Percentiles rank a stretch among this genome's conserved stretches.
Conservation (phyloP, 331 rosid species). For the Pyracantha coccinea region DNA sequence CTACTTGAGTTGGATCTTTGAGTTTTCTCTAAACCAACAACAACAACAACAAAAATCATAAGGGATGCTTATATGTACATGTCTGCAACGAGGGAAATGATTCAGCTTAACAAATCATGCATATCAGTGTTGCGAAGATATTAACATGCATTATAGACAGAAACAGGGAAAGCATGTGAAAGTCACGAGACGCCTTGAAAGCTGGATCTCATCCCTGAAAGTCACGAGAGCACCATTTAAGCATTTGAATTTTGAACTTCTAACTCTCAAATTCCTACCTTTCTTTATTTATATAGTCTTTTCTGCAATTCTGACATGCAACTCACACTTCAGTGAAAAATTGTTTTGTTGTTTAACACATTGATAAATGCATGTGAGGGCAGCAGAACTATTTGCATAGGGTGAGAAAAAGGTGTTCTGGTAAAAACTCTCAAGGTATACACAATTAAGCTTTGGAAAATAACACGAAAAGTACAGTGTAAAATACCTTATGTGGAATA, state of each 20-base stretch:
- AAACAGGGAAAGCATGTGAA: background rate
- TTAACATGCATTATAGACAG: background rate
- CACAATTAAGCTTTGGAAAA: background rate
- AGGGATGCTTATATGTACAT: background rate
- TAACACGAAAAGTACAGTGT: background rate
- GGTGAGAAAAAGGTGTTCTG: background rate
- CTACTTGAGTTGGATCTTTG: conserved; percentile 75
- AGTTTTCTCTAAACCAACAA: conserved; percentile 74
- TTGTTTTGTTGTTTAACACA: background rate
- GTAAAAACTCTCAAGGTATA: background rate
- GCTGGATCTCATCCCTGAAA: background rate
- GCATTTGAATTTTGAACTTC: background rate
- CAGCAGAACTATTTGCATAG: background rate
- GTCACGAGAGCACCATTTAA: background rate
- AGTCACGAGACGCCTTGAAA: background rate
- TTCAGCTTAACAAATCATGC: background rate
- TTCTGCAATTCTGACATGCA: background rate
- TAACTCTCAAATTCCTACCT: background rate
- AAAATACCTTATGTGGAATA: conserved; percentile 67
- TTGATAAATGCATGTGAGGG: background rate
- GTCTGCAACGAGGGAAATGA: background rate
- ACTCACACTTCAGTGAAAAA: background rate
- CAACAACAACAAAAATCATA: background rate
- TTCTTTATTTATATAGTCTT: background rate
- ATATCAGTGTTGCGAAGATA: background rate